Evolutionary conservation across 2,329 filamentous ascomycete species (phyloP).

Genomic region (Plectosphaerella cucumerina): DNA sequence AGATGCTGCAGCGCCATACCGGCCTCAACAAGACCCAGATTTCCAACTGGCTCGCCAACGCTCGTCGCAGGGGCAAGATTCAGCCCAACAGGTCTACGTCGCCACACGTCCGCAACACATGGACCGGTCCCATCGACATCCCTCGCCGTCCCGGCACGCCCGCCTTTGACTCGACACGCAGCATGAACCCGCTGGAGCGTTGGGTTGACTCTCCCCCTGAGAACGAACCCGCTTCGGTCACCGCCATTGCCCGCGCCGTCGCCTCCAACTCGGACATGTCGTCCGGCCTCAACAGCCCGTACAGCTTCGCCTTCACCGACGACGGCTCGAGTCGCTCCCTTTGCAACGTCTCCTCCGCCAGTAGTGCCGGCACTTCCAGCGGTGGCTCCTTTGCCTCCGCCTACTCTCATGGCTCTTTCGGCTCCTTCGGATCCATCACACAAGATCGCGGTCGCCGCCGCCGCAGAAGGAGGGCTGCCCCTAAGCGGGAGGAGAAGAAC

Average conservation of each 20-base stretch:
- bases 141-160: conserved; percentile 57
- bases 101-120: conserved; percentile 58
- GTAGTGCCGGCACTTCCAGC: conserved; percentile 58
- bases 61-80: conserved; percentile 76
- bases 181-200: conserved; percentile 54
- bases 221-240: conserved; percentile 56
- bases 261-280: conserved; percentile 47
- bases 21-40: conserved; percentile 81
- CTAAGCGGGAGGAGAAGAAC: conserved; percentile 31
- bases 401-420: conserved; percentile 54
- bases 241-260: conserved; percentile 54
- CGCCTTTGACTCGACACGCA: conserved; percentile 33
- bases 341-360: conserved; percentile 55
- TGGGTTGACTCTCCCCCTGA: conserved; percentile 57
- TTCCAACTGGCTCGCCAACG: conserved; percentile 89
- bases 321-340: conserved; percentile 56
- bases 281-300: conserved; percentile 54
- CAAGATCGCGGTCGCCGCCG: conserved; percentile 40
- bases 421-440: conserved; percentile 48
- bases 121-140: conserved; percentile 67
- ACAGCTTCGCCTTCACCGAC: conserved; percentile 54
- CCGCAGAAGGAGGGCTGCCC: conserved; percentile 41
- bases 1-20: conserved; percentile 71
- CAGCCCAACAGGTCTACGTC: conserved; percentile 64
- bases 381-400: conserved; percentile 54